These are phyloP conservation scores for Closterium sp. DNA, from an alignment of 139 green algal genomes.

Conservation along the genomic window DNA sequence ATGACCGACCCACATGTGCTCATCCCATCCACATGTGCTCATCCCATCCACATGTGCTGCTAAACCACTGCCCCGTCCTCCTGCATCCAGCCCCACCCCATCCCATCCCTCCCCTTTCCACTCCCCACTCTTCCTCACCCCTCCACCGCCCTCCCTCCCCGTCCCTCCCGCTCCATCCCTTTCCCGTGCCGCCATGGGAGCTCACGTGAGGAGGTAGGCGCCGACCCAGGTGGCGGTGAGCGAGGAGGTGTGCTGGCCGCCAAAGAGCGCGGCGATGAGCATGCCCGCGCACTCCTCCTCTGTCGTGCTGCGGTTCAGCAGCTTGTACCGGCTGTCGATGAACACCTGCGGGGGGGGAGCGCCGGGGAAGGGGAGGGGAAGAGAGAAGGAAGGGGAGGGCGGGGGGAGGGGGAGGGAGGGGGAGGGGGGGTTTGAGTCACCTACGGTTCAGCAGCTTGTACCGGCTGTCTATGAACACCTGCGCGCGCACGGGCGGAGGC, in stretches of 20 bases:
- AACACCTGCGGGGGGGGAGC: slow-evolving; percentile 64
- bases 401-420: too few species aligned
- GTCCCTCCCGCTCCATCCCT: too few species aligned
- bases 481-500: too few species aligned
- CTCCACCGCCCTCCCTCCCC: not conserved
- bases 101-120: too few species aligned
- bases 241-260: slow-evolving; percentile 94
- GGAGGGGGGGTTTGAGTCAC: too few species aligned
- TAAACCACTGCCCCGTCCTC: too few species aligned
- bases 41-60: too few species aligned
- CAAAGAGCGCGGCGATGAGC: slow-evolving; percentile 96
- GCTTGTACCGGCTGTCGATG: slow-evolving; percentile 84
- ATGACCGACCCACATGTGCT: too few species aligned
- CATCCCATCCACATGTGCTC: too few species aligned
- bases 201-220: slow-evolving; percentile 66
- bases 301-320: slow-evolving; percentile 71
- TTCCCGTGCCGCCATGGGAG: not conserved
- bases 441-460: slow-evolving; percentile 76
- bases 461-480: slow-evolving; percentile 84
- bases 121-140: not conserved
- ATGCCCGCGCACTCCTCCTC: slow-evolving; percentile 95
- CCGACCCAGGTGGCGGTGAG: slow-evolving; percentile 93
- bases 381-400: not conserved
- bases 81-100: too few species aligned
- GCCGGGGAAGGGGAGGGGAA: not conserved